phyloP scores from a whole-genome alignment of 305 asterid genomes.

The Fraxinus dipetala region DNA sequence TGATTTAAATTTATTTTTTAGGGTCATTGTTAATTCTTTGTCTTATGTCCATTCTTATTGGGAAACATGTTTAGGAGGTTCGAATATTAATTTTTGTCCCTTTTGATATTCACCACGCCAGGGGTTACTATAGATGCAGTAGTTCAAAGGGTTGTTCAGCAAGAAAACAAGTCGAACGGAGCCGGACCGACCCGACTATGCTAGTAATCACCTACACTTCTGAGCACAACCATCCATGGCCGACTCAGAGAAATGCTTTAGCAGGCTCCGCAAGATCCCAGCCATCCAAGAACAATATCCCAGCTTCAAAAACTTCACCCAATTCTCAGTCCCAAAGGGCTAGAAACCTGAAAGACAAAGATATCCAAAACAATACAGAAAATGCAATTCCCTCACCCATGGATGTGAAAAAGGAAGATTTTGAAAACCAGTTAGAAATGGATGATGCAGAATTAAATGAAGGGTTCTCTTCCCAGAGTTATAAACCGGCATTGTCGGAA shows the following conservation, averaged over 20 bases:
- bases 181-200: slow-evolving; percentile 86
- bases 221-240: slow-evolving; percentile 92
- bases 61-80: background rate
- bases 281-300: slow-evolving; percentile 35
- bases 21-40: background rate
- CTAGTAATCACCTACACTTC: slow-evolving; percentile 79
- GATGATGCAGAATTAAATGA: slow-evolving; percentile 26
- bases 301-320: slow-evolving; percentile 29
- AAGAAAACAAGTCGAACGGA: slow-evolving; percentile 82
- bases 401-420: slow-evolving; percentile 52
- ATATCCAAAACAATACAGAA: slow-evolving; percentile 17
- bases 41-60: background rate
- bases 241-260: slow-evolving; percentile 83
- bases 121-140: slow-evolving; percentile 88
- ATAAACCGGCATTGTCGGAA: slow-evolving; percentile 48
- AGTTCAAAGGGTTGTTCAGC: slow-evolving; percentile 88
- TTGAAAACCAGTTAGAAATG: slow-evolving; percentile 27
- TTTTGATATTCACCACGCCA: slow-evolving; percentile 22
- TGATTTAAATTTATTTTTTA: too few species aligned
- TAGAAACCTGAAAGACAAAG: slow-evolving; percentile 32
- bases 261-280: slow-evolving; percentile 81
- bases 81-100: background rate
- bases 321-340: slow-evolving; percentile 19
- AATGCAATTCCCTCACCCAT: background rate
- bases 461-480: slow-evolving; percentile 37